Evolutionary conservation across 176 grass and related monocot genomes (phyloP).

Genomic region (Oryza nivara): DNA sequence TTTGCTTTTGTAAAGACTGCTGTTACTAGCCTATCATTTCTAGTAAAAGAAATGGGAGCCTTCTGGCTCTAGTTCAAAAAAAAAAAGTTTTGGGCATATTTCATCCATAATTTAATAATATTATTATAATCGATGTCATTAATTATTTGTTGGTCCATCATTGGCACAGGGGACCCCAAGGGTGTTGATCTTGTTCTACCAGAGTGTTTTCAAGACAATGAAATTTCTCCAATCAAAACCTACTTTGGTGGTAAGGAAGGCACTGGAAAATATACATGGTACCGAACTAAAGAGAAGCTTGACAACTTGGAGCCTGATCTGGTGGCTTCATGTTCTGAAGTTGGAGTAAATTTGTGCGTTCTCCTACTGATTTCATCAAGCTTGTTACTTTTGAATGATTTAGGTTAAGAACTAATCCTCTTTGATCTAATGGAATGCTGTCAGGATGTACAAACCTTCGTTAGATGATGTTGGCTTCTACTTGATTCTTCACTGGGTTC

Average conservation of each 20-base stretch:
- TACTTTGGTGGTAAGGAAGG: constrained; percentile 97
- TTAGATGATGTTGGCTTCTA: constrained; percentile 86
- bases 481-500: constrained; percentile 80
- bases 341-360: constrained; percentile 74
- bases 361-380: constrained; percentile 29
- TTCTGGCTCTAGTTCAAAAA: too few species aligned
- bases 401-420: constrained; percentile 3
- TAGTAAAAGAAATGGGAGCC: too few species aligned
- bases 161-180: constrained; percentile 75
- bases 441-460: constrained; percentile 77
- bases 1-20: too few species aligned
- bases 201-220: constrained; percentile 73
- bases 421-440: constrained; percentile 48
- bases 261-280: constrained; percentile 80
- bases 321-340: constrained; percentile 54
- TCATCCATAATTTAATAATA: constrained; percentile 7
- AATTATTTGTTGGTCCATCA: constrained; percentile 17
- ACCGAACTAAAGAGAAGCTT: constrained; percentile 66
- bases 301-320: constrained; percentile 56
- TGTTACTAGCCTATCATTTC: too few species aligned
- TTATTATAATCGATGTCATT: not conserved
- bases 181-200: constrained; percentile 72
- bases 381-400: constrained; percentile 35
- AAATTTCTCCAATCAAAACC: constrained; percentile 80
- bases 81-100: not conserved